A percentile compares a stretch with the other conserved stretches of the same genome.
These are phyloP conservation scores for Cadophora sp. DNA, from an alignment of 2,329 filamentous ascomycete species.

Conservation along the genomic window DNA sequence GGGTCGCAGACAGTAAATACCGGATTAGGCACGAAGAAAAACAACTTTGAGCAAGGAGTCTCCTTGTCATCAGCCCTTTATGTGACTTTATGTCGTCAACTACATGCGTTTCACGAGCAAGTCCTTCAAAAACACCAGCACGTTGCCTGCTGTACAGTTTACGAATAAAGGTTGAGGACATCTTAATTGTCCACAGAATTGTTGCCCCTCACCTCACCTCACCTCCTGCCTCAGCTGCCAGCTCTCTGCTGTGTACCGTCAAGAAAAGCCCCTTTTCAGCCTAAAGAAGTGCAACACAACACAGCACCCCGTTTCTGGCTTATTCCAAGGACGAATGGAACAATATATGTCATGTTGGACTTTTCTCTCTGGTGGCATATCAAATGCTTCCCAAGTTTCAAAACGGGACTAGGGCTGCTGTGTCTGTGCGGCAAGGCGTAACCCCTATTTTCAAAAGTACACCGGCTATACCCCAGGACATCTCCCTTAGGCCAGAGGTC, in stretches of 20 bases:
- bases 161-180: not conserved
- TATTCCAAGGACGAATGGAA: not conserved
- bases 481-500: not conserved
- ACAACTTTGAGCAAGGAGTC: not conserved
- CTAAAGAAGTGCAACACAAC: not conserved
- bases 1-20: constrained; percentile 8
- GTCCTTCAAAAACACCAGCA: not conserved
- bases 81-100: not conserved
- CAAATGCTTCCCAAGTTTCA: constrained; percentile 20
- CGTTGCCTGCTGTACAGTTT: constrained; percentile 1
- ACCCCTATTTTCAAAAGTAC: not conserved
- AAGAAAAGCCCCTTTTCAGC: not conserved
- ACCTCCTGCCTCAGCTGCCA: constrained; percentile 9
- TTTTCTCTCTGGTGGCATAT: not conserved
- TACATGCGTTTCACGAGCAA: not conserved
- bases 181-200: not conserved
- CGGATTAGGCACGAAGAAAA: not conserved
- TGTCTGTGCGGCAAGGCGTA: constrained; percentile 14
- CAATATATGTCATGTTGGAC: not conserved
- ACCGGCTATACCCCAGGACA: not conserved
- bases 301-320: not conserved
- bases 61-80: not conserved
- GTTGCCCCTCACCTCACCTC: constrained; percentile 4
- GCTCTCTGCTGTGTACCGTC: not conserved
- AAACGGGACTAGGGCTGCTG: constrained; percentile 7